A percentile compares a stretch with the other conserved stretches of the same genome.
Conservation (phyloP, 345 rosid species). For the Citrus hindsii region DNA sequence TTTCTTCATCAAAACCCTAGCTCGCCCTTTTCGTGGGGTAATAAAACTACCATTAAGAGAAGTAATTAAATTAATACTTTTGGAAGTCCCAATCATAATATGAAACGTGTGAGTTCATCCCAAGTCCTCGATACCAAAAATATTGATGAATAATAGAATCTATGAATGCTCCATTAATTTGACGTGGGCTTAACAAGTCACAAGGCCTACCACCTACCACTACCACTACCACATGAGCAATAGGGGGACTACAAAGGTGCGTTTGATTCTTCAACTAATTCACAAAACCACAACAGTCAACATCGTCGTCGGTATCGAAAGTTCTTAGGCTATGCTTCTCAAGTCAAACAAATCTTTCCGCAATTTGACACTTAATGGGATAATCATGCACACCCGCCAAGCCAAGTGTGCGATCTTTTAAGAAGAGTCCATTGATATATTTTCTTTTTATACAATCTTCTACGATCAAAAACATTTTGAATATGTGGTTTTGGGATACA, state of each 20-base stretch:
- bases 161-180: neutral
- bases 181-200: neutral
- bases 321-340: neutral
- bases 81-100: too few relatives aligned
- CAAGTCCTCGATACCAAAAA: neutral
- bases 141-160: neutral
- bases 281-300: neutral
- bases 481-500: neutral
- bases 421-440: neutral
- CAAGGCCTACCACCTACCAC: neutral
- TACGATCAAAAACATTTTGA: neutral
- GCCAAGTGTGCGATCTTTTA: conserved; percentile 12
- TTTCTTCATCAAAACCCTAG: too few relatives aligned
- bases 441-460: neutral
- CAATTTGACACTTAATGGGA: neutral
- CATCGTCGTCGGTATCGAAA: neutral
- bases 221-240: neutral
- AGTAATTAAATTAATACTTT: too few relatives aligned
- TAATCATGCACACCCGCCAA: neutral
- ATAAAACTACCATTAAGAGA: too few relatives aligned
- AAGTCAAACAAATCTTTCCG: neutral
- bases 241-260: neutral
- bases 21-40: too few relatives aligned
- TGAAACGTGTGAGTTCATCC: too few relatives aligned
- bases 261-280: neutral